Base-by-base conservation (phyloP, 2,329 filamentous ascomycete species). In the Colletotrichum lini region DNA sequence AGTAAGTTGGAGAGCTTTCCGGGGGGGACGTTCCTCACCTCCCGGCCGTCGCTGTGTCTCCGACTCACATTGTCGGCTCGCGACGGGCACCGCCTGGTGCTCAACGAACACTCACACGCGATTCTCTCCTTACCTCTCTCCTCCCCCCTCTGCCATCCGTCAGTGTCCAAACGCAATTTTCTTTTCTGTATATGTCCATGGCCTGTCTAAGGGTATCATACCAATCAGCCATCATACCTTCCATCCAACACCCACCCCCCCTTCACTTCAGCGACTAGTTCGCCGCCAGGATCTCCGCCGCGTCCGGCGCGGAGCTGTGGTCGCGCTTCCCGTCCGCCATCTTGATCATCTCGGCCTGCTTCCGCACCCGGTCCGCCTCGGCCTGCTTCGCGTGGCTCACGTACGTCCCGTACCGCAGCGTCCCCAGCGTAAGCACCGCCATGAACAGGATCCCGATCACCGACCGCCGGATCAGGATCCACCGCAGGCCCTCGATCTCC, bases 401-500 rank as follows among this genome's bases (percentile, higher is more conserved):
- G 73, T 89, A 90, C 54, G 88, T 90, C 4, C 87, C 84, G 77
- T 91, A 92, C 30, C 89, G 86, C 60, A 92, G 80, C 38, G 87
- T 88, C 15, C 85, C 84, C 16, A 92, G 80, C 9, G 89, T 90
- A 72, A 91, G 78, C 44, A 92, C 82, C 40, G 86, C 90, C 89
- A 92, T 90, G 81, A 92, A 90, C 63, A 91, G 78, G 73, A 92
- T 91, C n/a, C 90, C 90, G 47, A 90, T 79, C 38, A 90, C 89
- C 26, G 90, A 89, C 62, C 90, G 85, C 65, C 89, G 84, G 72
- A 91, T 94, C 74, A 92, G 82, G 50, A 98, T 91, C 96, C 96
- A 98, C 71, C 96, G 88, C 59, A 99, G 84, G 1, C 92, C 93
- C 81, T 99, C 96, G 59, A 98, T 95, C 76, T 98, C 94, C 5